Base-by-base conservation (phyloP, 1,284 basidiomycete genomes). In the Tilletia indica region DNA sequence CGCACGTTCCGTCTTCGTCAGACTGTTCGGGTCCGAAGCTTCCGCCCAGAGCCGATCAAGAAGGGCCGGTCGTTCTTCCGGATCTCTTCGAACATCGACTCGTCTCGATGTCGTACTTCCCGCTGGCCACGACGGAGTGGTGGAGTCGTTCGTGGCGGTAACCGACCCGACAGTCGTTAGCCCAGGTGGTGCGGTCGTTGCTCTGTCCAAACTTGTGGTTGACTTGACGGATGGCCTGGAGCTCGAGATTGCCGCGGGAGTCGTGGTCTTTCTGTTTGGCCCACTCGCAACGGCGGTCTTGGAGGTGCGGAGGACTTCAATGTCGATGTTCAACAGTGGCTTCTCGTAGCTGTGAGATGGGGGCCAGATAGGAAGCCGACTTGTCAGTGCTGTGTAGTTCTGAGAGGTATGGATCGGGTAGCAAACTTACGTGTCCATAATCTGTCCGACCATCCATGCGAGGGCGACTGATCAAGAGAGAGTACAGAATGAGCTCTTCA, bases 401-500 rank as follows among this genome's bases (percentile, higher is more conserved):
- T 45, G 42, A 14, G 14, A 45, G 42, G 42, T 14, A 45, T n/a
- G n/a, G 42, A 45, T 8, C 14, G 3, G 42, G 14, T 9, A 45
- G 42, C 25, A 45, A 45, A 58, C 56, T 58, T 14, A 64, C 74
- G 0, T 68, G 47, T 81, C 79, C 6, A 76, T 68, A 14, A 81
- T 72, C 38, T 78, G 72, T 0, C 76, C 73, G 9, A 82, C 74
- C 78, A 83, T 80, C 82, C 82, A 83, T 63, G 80, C 74, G 5
- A 84, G 73, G 0, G 79, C 61, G 14, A 84, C 61, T 64, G 56
- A 58, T 4, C 12, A 58, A 14, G 56, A 34, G 34, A 31, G 4
- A 12, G 34, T 19, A 54, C n/a, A 58, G 6, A 14, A 4, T 58
- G 25, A 58, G 56, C 3, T 31, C 25, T 5, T 31, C 0, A 4